Base-by-base conservation (phyloP, 1,284 basidiomycete genomes). In the Phellopilus nigrolimitatus region DNA sequence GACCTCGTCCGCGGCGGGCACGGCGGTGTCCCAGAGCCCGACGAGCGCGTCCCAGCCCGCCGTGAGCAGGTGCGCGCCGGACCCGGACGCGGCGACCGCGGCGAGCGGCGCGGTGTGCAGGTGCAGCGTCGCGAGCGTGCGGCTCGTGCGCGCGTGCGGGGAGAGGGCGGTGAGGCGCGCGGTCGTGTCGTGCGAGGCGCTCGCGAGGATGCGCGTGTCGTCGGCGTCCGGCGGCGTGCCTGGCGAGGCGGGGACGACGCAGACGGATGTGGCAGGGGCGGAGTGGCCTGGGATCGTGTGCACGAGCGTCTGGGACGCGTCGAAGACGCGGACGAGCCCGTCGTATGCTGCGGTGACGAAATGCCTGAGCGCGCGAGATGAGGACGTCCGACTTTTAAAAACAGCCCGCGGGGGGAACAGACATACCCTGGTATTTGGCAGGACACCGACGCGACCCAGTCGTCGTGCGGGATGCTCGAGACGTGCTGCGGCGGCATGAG, bases 361-460 rank as follows among this genome's bases (percentile, higher is more conserved):
- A 59, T 83, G 73, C 27, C 90, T 84, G 55, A 10, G 31, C n/a
- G 15, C n/a, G n/a, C n/a, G n/a, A n/a, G n/a, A 5, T 3, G 33
- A 9, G 21, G 22, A 52, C 15, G 49, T 17, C 55, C 21, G 17
- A 27, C 34, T 49, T 46, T 36, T 8, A 31, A 51, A 27, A 12
- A 37, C 8, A 8, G 34, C 10, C 15, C 39, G 7, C 24, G 40
- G 13, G 8, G 4, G 36, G n/a, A 15, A 12, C 34, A 24, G 36
- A 70, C 85, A 61, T 60, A 93, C 91, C 84, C 84, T 55, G 78
- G 69, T 43, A 84, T 62, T 54, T 73, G 70, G 51, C 87, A 84
- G 37, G 85, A 87, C 22, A 97, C 77, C 10, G 84, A 83, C 0
- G 91, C 91, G 0, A 97, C 86, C 95, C 95, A 99, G 60, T 97